Evolutionary conservation across 108 stramenopile genomes (phyloP).

Genomic region (Hondaea fermentalgiana): DNA sequence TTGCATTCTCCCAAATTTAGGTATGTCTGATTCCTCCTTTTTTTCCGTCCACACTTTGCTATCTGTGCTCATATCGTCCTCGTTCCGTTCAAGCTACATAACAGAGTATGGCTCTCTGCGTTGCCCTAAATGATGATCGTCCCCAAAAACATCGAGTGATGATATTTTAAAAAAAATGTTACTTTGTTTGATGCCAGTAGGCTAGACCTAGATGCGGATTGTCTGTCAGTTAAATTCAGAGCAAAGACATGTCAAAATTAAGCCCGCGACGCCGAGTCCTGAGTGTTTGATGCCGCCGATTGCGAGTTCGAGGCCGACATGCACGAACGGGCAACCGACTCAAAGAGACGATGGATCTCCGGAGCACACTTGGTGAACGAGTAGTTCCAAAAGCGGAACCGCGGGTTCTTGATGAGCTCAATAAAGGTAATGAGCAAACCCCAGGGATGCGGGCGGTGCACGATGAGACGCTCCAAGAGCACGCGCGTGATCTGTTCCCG

Average conservation of each 20-base stretch:
- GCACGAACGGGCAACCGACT: conserved; percentile 80
- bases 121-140: too few species aligned
- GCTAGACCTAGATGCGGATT: neutral
- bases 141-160: too few species aligned
- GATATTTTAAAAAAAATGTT: too few species aligned
- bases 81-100: too few species aligned
- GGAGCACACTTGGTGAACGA: conserved; percentile 93
- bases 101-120: too few species aligned
- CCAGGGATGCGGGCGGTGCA: conserved; percentile 97
- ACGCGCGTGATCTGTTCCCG: conserved; percentile 98
- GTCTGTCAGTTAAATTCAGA: neutral
- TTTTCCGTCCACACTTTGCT: too few species aligned
- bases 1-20: too few species aligned
- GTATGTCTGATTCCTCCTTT: too few species aligned
- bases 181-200: neutral
- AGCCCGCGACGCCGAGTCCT: neutral
- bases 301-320: conserved; percentile 36
- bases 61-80: too few species aligned
- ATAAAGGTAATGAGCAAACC: conserved; percentile 93
- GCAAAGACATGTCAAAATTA: neutral
- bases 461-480: conserved; percentile 91
- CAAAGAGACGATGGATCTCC: conserved; percentile 96
- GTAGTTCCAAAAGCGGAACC: conserved; percentile 93
- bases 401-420: conserved; percentile 98
- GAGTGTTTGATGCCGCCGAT: neutral